Base-by-base conservation (phyloP, 805 yeast species). In the Yarrowia yakushimensis region DNA sequence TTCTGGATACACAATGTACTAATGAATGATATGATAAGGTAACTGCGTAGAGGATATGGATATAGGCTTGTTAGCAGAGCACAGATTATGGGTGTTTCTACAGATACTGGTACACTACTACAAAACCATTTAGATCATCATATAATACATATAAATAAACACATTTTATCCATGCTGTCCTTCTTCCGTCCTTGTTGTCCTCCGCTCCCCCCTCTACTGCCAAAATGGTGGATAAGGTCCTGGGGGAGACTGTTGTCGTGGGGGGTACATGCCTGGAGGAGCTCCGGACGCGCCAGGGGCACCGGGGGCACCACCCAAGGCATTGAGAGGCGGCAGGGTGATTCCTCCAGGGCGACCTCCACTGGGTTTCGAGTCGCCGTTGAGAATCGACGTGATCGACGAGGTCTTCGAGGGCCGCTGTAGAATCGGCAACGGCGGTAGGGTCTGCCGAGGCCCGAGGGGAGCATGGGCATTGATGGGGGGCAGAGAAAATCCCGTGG, bases 381-480 rank as follows among this genome's bases (percentile, higher is more conserved):
- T 55, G 48, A 55, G 61, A 55, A 55, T 37, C 30, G 61, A 55
- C 23, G 61, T 30, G 39, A 55, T 55, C 11, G 61, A 55, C 37
- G 61, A 55, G 39, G 61, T 39, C 22, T 55, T 55, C 9, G 61
- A 28, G 1, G 61, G 48, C 18, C 48, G 28, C 39, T 55, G 61
- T n/a, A 55, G 17, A 12, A 55, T 55, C n/a, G 61, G 61, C 25
- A 55, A 27, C 8, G 46, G 61, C 5, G 61, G 61, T 5, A 55
- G 20, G 4, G 46, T 39, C 36, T 41, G 48, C 22, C 48, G 25
- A 4, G 48, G 23, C n/a, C 17, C 37, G 10, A 28, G 61, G 7
- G 52, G 22, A 10, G 52, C 27, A 25, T 45, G 52, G 8, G 52
- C 52, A 27, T 45, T 45, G 30, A 55, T 55, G 15, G 61, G 61